Evolutionary conservation across 2,329 filamentous ascomycete species (phyloP).

Genomic region (Pestalotiopsis sp.): DNA sequence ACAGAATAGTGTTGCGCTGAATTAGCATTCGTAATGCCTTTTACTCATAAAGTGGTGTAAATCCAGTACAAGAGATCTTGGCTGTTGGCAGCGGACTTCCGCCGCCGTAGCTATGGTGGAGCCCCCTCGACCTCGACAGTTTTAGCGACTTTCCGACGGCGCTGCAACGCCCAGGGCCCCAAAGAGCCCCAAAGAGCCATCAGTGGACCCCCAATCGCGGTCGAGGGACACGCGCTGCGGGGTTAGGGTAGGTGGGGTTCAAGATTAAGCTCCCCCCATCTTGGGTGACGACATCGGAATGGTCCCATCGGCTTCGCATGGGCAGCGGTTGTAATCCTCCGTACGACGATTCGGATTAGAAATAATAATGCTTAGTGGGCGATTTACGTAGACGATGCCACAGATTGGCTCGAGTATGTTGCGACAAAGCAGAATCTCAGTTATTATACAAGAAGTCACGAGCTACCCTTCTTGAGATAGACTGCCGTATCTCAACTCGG

Average conservation of each 20-base stretch:
- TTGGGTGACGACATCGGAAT: constrained; percentile 11
- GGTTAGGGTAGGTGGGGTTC: background rate
- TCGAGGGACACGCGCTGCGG: constrained; percentile 1
- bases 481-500: background rate
- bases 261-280: background rate
- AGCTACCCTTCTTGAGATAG: background rate
- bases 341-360: background rate
- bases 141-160: no score
- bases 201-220: background rate
- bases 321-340: background rate
- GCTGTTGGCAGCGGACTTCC: constrained; percentile 1
- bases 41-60: background rate
- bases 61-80: background rate
- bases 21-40: background rate
- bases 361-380: background rate
- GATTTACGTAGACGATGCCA: background rate
- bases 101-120: constrained; percentile 5
- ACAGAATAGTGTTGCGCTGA: no score
- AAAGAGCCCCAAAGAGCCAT: no score
- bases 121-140: background rate
- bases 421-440: background rate
- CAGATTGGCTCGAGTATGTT: background rate
- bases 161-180: no score
- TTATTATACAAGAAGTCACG: background rate
- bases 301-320: constrained; percentile 1